These are phyloP conservation scores for Geum urbanum DNA, from an alignment of 306 rosid genomes.

Conservation along the genomic window DNA sequence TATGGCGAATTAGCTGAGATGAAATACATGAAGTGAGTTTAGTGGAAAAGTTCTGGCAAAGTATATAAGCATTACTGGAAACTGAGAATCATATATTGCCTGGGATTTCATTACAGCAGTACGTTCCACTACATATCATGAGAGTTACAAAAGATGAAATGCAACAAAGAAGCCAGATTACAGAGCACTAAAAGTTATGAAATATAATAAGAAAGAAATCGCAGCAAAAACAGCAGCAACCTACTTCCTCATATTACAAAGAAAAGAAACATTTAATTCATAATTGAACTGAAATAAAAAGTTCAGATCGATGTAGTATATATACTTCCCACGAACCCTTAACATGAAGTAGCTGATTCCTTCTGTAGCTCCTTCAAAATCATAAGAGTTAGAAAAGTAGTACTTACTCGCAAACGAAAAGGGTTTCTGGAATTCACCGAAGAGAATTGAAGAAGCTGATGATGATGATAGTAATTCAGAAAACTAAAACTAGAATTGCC, in stretches of 20 bases:
- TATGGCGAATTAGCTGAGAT: not conserved
- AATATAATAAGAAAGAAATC: not conserved
- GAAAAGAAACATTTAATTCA: not conserved
- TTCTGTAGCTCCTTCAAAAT: slow-evolving; percentile 2
- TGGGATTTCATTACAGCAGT: not conserved
- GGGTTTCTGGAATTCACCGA: slow-evolving; percentile 10
- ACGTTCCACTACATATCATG: not conserved
- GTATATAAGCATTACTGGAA: not conserved
- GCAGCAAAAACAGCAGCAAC: slow-evolving; percentile 4
- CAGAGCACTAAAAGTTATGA: not conserved
- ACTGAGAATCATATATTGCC: not conserved
- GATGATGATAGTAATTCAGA: slow-evolving; percentile 1
- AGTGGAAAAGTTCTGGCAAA: not conserved
- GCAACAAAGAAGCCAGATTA: slow-evolving; percentile 1
- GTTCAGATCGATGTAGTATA: slow-evolving; percentile 6
- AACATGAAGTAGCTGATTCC: slow-evolving; percentile 9
- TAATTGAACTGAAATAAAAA: not conserved
- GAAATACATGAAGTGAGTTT: not conserved
- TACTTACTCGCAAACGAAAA: slow-evolving; percentile 3
- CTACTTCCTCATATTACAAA: not conserved
- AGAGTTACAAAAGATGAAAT: not conserved
- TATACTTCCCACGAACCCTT: slow-evolving; percentile 9
- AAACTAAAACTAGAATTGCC: slow-evolving; percentile 45
- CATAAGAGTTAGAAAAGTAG: not conserved
- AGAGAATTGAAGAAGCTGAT: not conserved